These are phyloP conservation scores for Stachybotrys chartarum DNA, from an alignment of 2,329 filamentous ascomycete genomes.

Conservation along the genomic window DNA sequence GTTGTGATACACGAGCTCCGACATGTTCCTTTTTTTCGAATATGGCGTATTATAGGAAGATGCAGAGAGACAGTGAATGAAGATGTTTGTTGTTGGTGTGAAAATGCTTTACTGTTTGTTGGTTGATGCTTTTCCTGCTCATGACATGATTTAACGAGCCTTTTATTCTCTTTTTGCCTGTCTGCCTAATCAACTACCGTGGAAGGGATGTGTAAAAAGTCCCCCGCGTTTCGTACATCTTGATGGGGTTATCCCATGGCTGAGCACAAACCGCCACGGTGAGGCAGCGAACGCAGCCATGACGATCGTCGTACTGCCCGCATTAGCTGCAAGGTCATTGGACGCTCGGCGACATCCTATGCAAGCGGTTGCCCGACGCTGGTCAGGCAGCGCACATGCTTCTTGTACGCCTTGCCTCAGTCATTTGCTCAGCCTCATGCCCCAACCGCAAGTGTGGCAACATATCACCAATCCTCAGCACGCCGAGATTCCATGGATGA, in stretches of 20 bases:
- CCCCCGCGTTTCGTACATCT: constrained; percentile 1
- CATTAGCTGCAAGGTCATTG: background rate
- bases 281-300: background rate
- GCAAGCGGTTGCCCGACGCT: too few relatives aligned
- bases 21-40: constrained; percentile 9
- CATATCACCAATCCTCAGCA: background rate
- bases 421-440: constrained; percentile 7
- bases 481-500: too few relatives aligned
- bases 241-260: background rate
- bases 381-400: background rate
- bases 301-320: background rate
- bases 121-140: background rate
- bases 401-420: constrained; percentile 9
- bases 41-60: too few relatives aligned
- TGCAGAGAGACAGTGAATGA: background rate
- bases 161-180: background rate
- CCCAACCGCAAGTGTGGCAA: background rate
- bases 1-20: constrained; percentile 21
- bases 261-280: constrained; percentile 2
- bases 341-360: too few relatives aligned
- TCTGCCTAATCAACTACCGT: background rate
- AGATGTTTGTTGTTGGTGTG: background rate
- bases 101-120: background rate
- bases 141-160: background rate
- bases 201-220: constrained; percentile 1